Base-by-base conservation (phyloP, 805 yeast species). In the Maudiozyma turicensis region DNA sequence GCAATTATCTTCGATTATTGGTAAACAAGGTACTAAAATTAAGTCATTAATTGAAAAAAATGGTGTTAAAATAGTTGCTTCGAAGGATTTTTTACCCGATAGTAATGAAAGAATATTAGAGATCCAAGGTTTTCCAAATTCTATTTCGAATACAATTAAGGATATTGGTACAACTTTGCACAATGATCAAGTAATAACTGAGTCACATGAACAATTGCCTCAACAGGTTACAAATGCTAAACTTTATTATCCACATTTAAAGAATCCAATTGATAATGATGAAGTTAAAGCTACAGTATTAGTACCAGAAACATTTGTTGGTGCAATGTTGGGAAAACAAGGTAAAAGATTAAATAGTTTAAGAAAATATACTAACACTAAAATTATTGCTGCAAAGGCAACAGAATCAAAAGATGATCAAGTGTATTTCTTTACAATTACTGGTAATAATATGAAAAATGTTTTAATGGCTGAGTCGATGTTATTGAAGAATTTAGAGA, bases 1-100 rank as follows among this genome's bases (percentile, higher is more conserved):
- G 46, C 95, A 87, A 64, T 81, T 88, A 80, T 95, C 96, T 39
- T 81, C 95, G 8, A 76, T 89, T 43, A 88, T 89, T 61, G 96
- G 96, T 47, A 80, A 84, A 50, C 85, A 78, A 52, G 96, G 96
- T 47, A 70, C 73, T 10, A 76, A 89, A 62, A 89, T 89, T 61
- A 88, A 86, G 70, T 75, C 82, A 40, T 77, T 88, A 52, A 60
- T 62, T 47, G 82, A 80, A 51, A 70, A 68, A 33, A 82, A 72
- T 64, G 71, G 75, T 48, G 87, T 89, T 47, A 82, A 84, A 61
- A 84, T 89, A 78, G 88, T 86, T 48, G 95, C 95, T 9, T 83
- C 95, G 35, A 88, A 87, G 62, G 88, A 86, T 48, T 83, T 81
- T 62, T 75, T 89, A 51, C 85, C 86, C 8, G 82, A 82, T 56